A percentile compares a stretch with the other conserved stretches of the same genome.
Evolutionary conservation across 2,329 filamentous ascomycete species (phyloP).

Genomic region (Verticillium nubilum): DNA sequence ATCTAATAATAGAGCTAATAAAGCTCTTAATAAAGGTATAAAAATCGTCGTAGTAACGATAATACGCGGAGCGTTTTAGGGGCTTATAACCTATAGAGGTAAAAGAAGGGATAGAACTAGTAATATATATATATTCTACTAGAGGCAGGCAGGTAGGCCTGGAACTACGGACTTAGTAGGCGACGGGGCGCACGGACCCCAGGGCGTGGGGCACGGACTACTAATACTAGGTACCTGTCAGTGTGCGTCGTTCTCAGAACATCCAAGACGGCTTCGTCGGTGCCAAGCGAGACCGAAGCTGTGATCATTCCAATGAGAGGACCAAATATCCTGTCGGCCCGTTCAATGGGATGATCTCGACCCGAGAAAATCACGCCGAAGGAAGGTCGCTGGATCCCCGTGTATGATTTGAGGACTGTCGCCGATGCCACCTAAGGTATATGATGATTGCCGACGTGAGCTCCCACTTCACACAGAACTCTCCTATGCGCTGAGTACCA

Average conservation of each 20-base stretch:
- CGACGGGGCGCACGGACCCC: no score
- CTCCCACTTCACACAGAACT: slow-evolving; percentile 2
- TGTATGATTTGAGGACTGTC: slow-evolving; percentile 3
- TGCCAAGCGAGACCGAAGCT: neutral
- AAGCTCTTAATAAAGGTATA: no score
- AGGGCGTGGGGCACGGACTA: no score
- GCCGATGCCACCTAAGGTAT: slow-evolving; percentile 8
- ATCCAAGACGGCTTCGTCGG: neutral
- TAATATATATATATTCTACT: no score
- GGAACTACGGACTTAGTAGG: no score
- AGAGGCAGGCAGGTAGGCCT: no score
- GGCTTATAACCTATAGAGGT: no score
- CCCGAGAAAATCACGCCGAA: slow-evolving; percentile 9
- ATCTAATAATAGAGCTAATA: no score
- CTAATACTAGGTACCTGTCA: no score
- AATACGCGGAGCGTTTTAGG: no score
- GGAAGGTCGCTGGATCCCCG: slow-evolving; percentile 1
- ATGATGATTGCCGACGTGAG: neutral
- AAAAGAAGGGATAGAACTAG: no score
- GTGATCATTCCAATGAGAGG: slow-evolving; percentile 7
- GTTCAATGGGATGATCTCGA: neutral
- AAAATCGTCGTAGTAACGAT: no score
- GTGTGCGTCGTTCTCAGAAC: neutral
- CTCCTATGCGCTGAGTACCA: neutral
- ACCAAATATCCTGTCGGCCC: slow-evolving; percentile 5